A percentile compares a stretch with the other conserved stretches of the same genome.
phyloP scores from a whole-genome alignment of 1,139 yeast genomes.

The Scheffersomyces segobiensis region DNA sequence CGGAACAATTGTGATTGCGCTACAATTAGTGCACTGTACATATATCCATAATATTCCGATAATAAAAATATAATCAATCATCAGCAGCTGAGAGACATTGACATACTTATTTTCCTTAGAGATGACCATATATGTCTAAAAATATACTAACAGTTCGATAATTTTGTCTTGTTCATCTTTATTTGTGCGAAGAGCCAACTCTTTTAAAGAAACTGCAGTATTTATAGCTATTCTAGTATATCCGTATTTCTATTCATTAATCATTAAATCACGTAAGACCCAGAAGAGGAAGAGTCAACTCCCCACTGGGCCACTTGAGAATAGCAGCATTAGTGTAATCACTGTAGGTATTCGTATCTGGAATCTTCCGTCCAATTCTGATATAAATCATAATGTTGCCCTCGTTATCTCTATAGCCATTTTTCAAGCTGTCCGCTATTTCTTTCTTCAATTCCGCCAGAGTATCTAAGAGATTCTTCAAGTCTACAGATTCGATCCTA shows the following conservation, averaged over 20 bases:
- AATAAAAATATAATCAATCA: no score
- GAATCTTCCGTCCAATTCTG: constrained; percentile 55
- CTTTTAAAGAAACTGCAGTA: neutral
- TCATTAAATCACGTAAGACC: constrained; percentile 16
- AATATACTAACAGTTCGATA: neutral
- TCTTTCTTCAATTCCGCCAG: constrained; percentile 23
- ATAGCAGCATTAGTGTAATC: constrained; percentile 63
- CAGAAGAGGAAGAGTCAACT: constrained; percentile 33
- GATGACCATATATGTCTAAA: neutral
- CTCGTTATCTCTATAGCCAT: constrained; percentile 21
- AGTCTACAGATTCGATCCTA: constrained; percentile 37
- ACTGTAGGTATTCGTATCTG: constrained; percentile 35
- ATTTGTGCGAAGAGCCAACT: neutral
- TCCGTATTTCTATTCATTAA: neutral
- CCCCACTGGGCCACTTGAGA: constrained; percentile 58
- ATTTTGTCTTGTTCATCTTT: neutral
- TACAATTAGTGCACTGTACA: neutral
- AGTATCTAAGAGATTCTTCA: constrained; percentile 36
- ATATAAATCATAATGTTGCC: constrained; percentile 47
- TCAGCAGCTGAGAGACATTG: neutral
- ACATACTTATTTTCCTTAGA: neutral
- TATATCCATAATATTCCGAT: neutral
- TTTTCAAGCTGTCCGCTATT: constrained; percentile 12
- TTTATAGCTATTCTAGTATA: neutral
- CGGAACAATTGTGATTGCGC: neutral